These are phyloP conservation scores for Linum usitatissimum DNA, from an alignment of 345 rosid species.

Conservation along the genomic window DNA sequence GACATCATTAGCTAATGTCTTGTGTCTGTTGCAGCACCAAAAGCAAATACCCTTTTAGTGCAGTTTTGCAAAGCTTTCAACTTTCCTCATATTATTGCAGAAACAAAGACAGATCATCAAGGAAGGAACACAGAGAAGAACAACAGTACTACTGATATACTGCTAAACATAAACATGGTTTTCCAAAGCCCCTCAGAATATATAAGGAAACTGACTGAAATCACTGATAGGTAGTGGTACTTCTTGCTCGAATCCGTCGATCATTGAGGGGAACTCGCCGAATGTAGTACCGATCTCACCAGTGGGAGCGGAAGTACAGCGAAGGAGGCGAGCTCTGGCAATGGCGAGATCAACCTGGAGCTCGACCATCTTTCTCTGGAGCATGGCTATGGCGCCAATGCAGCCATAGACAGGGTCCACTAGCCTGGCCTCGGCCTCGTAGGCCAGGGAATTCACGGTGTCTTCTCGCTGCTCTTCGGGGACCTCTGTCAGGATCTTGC, in stretches of 20 bases:
- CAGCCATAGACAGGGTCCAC: conserved; percentile 5
- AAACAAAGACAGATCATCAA: background rate
- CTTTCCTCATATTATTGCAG: background rate
- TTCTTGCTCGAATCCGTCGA: background rate
- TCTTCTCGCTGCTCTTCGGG: conserved; percentile 1
- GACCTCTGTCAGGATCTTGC: conserved; percentile 5
- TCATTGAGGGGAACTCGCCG: background rate
- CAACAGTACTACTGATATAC: background rate
- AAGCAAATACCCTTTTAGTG: background rate
- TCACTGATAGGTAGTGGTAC: background rate
- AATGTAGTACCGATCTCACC: background rate
- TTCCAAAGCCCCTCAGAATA: background rate
- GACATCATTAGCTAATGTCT: background rate
- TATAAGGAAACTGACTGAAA: background rate
- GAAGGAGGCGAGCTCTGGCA: background rate
- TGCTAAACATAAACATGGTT: no score
- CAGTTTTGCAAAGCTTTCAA: background rate
- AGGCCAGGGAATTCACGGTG: conserved; percentile 4
- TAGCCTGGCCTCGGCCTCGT: conserved; percentile 7
- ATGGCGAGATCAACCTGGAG: conserved; percentile 1
- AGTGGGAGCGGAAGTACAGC: background rate
- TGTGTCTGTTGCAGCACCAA: no score
- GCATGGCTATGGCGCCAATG: conserved; percentile 1
- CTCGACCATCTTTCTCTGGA: conserved; percentile 2
- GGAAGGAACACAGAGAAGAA: background rate